A percentile compares a stretch with the other conserved stretches of the same genome.
These are phyloP conservation scores for Prunus davidiana DNA, from an alignment of 306 rosid species.

Conservation along the genomic window DNA sequence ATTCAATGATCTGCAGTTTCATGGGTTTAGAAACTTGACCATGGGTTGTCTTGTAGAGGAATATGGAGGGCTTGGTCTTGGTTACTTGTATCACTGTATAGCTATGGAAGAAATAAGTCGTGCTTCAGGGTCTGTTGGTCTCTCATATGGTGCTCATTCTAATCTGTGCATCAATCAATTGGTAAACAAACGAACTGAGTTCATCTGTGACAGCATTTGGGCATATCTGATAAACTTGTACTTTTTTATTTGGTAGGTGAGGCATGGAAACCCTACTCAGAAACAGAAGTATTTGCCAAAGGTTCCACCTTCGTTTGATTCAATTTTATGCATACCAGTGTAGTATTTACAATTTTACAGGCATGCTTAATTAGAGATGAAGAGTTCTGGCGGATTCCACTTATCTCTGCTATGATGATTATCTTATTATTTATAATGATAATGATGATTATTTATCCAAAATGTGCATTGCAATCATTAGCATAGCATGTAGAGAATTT, in stretches of 20 bases:
- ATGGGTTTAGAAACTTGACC: constrained; percentile 19
- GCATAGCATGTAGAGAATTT: not conserved
- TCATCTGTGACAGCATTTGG: constrained; percentile 18
- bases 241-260: constrained; percentile 50
- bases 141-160: constrained; percentile 95
- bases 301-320: constrained; percentile 45
- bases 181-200: constrained; percentile 46
- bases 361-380: constrained; percentile 13
- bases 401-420: not conserved
- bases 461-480: not conserved
- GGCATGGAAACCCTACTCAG: constrained; percentile 77
- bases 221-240: constrained; percentile 14
- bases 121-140: constrained; percentile 96
- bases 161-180: constrained; percentile 91
- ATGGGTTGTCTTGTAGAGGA: constrained; percentile 63
- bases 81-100: constrained; percentile 90
- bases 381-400: not conserved
- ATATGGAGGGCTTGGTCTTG: constrained; percentile 96
- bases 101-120: constrained; percentile 97
- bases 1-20: not conserved
- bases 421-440: no score
- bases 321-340: constrained; percentile 15
- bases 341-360: not conserved
- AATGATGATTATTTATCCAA: not conserved
- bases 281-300: constrained; percentile 82